phyloP scores from a whole-genome alignment of 805 yeast genomes.

The Kodamaea fukazawae region DNA sequence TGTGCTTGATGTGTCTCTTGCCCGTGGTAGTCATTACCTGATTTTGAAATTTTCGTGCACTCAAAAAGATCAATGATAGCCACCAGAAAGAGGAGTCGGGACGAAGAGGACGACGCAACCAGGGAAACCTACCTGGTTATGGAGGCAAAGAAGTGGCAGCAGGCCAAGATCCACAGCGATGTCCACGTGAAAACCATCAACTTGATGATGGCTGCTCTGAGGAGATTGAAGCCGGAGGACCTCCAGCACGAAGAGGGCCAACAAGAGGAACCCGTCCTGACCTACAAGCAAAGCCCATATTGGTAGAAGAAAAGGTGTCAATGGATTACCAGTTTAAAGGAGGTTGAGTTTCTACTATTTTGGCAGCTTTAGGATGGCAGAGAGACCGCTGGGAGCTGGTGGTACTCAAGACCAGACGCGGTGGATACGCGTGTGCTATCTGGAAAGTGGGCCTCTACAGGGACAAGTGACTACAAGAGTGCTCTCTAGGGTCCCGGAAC shows the following conservation, averaged over 20 bases:
- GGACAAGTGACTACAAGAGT: no score
- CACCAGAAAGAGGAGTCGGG: slow-evolving; percentile 13
- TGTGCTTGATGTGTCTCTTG: slow-evolving; percentile 43
- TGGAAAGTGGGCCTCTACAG: no score
- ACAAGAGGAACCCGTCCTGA: background rate
- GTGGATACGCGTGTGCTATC: no score
- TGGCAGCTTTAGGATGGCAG: no score
- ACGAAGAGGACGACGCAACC: slow-evolving; percentile 8
- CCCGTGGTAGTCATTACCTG: background rate
- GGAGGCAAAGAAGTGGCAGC: slow-evolving; percentile 22
- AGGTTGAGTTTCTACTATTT: no score
- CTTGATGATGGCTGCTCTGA: slow-evolving; percentile 32
- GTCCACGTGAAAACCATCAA: slow-evolving; percentile 28
- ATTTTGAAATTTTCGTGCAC: slow-evolving; percentile 2
- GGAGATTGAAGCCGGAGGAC: slow-evolving; percentile 1
- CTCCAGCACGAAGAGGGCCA: background rate
- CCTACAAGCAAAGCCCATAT: slow-evolving; percentile 14
- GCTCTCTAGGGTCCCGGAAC: no score
- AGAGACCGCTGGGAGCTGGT: no score
- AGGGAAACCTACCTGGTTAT: background rate
- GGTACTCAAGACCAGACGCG: no score
- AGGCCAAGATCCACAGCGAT: slow-evolving; percentile 28
- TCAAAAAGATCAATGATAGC: background rate
- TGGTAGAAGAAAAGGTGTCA: no score
- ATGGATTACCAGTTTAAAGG: no score